Base-by-base conservation (phyloP, 2,329 filamentous ascomycete species). In the Hypocrella siamensis region DNA sequence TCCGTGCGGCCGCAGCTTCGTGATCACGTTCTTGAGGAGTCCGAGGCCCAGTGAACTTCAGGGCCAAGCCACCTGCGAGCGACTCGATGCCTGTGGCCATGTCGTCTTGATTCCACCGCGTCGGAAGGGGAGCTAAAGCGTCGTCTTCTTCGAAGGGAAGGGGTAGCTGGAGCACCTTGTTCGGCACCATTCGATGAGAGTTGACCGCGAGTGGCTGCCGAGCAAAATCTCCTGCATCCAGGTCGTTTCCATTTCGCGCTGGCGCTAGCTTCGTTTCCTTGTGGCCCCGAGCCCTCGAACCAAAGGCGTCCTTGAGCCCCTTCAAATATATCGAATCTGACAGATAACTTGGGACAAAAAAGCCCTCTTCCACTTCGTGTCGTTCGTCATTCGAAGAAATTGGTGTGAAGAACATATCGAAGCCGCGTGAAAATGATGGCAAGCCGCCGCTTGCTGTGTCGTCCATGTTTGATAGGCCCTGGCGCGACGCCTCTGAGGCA, bases 341-440 rank as follows among this genome's bases (percentile, higher is more conserved):
- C 28, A 96, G 67, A 55, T 94, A 94, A 5, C 83, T 85, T 1
- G 88, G 88, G 9, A 77, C 67, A 53, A 93, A 85, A 61, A 88
- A 88, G 35, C 54, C 45, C 35, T 63, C 46, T 1, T 48, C 45
- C 7, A 43, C 39, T 11, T 21, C 25, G 11, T 17, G 40, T 41
- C 46, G 27, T 26, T 40, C 40, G 28, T 34, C 38, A 19, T 53
- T 46, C 14, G 39, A 31, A 17, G 47, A 41, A 39, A 52, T 46
- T 35, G 44, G 44, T 26, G 47, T 44, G 46, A 61, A 56, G 38
- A 65, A 65, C 35, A 59, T 53, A 39, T 67, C 61, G 44, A 70
- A 71, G 12, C 63, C 65, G 35, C 65, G 56, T 16, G 67, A 72
- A 40, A 63, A 63, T 6, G 58, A 55, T 0, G 62, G 63, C 10